Evolutionary conservation across 2,329 filamentous ascomycete genomes (phyloP).

Genomic region (Phyllosticta paracitricarpa): DNA sequence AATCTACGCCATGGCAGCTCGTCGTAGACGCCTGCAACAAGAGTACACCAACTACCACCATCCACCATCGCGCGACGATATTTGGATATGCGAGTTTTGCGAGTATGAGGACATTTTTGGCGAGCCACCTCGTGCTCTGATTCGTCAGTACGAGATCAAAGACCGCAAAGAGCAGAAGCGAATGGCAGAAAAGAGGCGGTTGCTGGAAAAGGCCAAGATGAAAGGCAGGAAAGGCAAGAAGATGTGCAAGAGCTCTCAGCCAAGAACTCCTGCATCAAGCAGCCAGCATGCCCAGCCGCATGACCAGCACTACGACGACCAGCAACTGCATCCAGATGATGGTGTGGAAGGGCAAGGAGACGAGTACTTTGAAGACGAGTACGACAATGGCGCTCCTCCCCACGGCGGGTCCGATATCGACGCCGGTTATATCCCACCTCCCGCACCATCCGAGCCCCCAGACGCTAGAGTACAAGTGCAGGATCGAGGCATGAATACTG

Average conservation of each 20-base stretch:
- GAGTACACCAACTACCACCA: constrained; percentile 67
- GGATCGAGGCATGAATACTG: not conserved
- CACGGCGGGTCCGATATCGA: constrained; percentile 3
- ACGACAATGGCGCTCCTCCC: constrained; percentile 2
- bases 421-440: constrained; percentile 4
- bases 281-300: constrained; percentile 9
- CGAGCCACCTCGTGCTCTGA: constrained; percentile 70
- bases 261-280: constrained; percentile 16
- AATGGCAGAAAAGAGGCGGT: constrained; percentile 71
- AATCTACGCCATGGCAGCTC: constrained; percentile 65
- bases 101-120: constrained; percentile 96
- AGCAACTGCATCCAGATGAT: constrained; percentile 4
- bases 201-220: constrained; percentile 88
- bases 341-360: constrained; percentile 6
- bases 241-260: constrained; percentile 49
- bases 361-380: constrained; percentile 9
- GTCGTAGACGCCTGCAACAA: constrained; percentile 66
- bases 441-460: constrained; percentile 3
- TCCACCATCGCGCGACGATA: constrained; percentile 59
- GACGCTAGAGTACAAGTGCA: not conserved
- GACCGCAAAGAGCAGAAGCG: constrained; percentile 76
- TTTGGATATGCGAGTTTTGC: constrained; percentile 97
- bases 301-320: constrained; percentile 4
- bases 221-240: constrained; percentile 88
- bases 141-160: constrained; percentile 88